These are phyloP conservation scores for Amaranthus tricolor DNA, from an alignment of 179 eudicot species.

Conservation along the genomic window DNA sequence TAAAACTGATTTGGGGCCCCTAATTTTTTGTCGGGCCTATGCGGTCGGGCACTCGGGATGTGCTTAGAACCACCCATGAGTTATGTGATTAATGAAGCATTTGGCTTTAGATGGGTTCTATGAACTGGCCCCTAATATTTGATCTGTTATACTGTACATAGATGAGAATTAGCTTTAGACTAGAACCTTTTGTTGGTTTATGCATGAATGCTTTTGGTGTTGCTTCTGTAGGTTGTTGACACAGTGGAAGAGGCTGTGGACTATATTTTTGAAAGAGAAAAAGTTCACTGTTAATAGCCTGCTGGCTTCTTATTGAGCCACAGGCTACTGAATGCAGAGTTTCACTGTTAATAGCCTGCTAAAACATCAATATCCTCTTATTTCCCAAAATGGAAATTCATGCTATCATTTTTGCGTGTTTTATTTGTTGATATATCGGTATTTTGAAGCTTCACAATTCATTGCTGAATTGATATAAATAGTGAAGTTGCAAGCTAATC, in stretches of 20 bases:
- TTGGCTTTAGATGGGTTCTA: constrained; percentile 6
- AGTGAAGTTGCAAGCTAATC: no score
- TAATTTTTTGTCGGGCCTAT: no score
- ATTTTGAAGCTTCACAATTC: no score
- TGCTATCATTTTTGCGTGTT: no score
- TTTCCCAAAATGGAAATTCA: no score
- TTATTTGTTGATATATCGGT: no score
- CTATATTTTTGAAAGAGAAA: constrained; percentile 41
- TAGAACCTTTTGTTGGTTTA: not conserved
- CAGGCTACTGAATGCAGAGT: not conserved
- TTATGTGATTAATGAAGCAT: constrained; percentile 6
- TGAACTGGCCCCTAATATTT: not conserved
- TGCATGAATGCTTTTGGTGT: constrained; percentile 2
- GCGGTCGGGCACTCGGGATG: no score
- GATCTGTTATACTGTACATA: not conserved
- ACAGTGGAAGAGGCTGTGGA: constrained; percentile 53
- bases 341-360: not conserved
- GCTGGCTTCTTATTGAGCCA: not conserved
- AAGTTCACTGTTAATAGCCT: constrained; percentile 11
- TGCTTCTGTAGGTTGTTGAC: constrained; percentile 40
- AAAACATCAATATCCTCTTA: no score
- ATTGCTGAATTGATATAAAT: no score
- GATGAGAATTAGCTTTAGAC: not conserved
- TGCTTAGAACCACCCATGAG: no score
- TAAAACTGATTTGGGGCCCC: no score